Conservation (phyloP, 768 basidiomycete genomes). For the Kwoniella dendrophila region DNA sequence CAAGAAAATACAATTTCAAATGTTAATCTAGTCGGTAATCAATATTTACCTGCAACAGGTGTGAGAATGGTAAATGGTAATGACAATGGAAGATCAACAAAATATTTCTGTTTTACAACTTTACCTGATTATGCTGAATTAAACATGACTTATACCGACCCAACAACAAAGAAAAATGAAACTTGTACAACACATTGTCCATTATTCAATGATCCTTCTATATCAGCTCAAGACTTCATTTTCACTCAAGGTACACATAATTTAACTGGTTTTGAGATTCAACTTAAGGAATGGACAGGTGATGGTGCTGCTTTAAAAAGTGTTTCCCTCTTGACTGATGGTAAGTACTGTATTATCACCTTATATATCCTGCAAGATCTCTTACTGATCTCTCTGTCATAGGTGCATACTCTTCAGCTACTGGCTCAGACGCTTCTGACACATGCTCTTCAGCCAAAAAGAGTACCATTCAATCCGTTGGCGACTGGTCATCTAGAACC, state of each 20-base stretch:
- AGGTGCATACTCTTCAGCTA: slow-evolving; percentile 76
- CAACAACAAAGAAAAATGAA: slow-evolving; percentile 69
- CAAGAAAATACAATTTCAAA: slow-evolving; percentile 70
- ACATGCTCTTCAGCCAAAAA: slow-evolving; percentile 78
- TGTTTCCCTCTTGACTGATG: slow-evolving; percentile 87
- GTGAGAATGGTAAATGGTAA: slow-evolving; percentile 91
- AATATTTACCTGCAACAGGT: slow-evolving; percentile 73
- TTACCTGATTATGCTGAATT: slow-evolving; percentile 86
- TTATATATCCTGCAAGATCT: slow-evolving; percentile 8
- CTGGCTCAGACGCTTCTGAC: slow-evolving; percentile 63
- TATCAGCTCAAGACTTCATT: slow-evolving; percentile 92
- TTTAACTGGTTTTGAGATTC: slow-evolving; percentile 87
- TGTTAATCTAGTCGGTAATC: slow-evolving; percentile 75
- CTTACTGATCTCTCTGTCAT: neutral
- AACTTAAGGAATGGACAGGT: slow-evolving; percentile 74
- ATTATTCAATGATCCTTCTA: slow-evolving; percentile 70
- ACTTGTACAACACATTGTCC: slow-evolving; percentile 82
- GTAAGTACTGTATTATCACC: slow-evolving; percentile 54
- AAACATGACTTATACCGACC: slow-evolving; percentile 75
- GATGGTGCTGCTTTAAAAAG: slow-evolving; percentile 79
- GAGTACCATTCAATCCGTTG: slow-evolving; percentile 70
- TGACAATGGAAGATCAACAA: slow-evolving; percentile 75
- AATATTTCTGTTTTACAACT: slow-evolving; percentile 79
- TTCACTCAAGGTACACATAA: slow-evolving; percentile 62
- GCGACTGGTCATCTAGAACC: slow-evolving; percentile 68